Evolutionary conservation across 2,329 filamentous ascomycete species (phyloP), one percentile per base, ranked within the genome.

Genomic region (Fusarium hostae): DNA sequence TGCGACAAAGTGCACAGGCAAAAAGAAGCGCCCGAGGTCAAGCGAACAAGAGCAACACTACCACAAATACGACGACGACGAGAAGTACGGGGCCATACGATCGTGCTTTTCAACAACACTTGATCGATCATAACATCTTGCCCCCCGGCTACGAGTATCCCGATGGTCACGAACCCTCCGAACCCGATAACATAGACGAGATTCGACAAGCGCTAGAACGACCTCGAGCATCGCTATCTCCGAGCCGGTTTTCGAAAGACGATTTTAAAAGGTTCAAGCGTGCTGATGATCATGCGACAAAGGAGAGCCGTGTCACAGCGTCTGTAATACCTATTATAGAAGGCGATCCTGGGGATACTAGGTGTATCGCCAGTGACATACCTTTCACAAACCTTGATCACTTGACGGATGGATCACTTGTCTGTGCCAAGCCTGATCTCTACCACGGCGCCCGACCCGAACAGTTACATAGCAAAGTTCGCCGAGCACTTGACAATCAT

Each of bases 301-400:
- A 32, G 30, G 30, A 32, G 30, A 32, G 78, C 45, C 73, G 79
- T 15, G 77, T 82, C 18, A 73, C 69, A 26, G 68, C 66, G 37
- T 69, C 66, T 41, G 75, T 83, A 2, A 70, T 84, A 44, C 77
- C 80, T 15, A 68, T 44, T 13, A 32, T 32, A 11, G 59, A 75
- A 50, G 78, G 78, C 28, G 39, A 76, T 70, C 20, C 62, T 54
- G 57, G 70, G 43, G 68, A 70, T 45, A 64, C 44, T 18, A 78
- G 65, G 35, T 71, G 65, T 75, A 70, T 73, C 73, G 75, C 61
- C 37, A 71, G 74, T 35, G 73, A 78, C 45, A 73, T 78, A 12
- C 48, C 63, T 5, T 84, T 84, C 59, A 71, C 43, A 20, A 82
- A 82, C 60, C 79, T 84, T 35, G 72, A 78, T 16, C 71, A 74